phyloP scores from a whole-genome alignment of 495 filamentous ascomycete genomes.

The Podospora didyma region DNA sequence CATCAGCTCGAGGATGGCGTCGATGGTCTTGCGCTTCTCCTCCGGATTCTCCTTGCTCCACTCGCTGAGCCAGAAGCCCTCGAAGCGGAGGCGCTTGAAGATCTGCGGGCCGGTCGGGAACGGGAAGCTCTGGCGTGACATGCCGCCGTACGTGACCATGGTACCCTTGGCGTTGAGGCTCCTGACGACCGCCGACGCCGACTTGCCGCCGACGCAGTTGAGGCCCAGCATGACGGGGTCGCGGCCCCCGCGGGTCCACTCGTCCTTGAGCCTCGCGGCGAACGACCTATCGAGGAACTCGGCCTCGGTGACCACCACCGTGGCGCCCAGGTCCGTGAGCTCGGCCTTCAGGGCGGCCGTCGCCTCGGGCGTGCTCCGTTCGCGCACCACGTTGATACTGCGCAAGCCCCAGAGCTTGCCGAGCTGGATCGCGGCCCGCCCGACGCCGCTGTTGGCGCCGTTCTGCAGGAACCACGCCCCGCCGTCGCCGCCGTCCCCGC shows the following conservation, averaged over 20 bases:
- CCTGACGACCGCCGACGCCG: conserved; percentile 68
- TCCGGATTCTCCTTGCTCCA: conserved; percentile 77
- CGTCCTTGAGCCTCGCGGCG: conserved; percentile 55
- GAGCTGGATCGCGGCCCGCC: conserved; percentile 82
- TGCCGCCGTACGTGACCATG: conserved; percentile 92
- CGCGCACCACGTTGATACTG: conserved; percentile 80
- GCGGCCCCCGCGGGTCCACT: conserved; percentile 61
- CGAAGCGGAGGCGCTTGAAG: conserved; percentile 81
- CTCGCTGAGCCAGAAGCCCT: conserved; percentile 90
- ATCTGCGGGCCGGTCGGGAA: conserved; percentile 79
- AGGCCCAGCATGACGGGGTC: conserved; percentile 71
- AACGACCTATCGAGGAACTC: conserved; percentile 63
- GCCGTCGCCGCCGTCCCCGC: conserved; percentile 30
- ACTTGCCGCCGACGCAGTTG: conserved; percentile 94
- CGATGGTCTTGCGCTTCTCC: conserved; percentile 72
- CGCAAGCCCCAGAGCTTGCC: conserved; percentile 78
- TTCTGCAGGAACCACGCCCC: conserved; percentile 95
- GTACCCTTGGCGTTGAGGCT: conserved; percentile 59
- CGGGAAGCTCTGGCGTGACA: conserved; percentile 78
- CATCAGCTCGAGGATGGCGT: conserved; percentile 73
- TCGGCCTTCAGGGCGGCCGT: conserved; percentile 68
- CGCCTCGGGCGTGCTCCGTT: conserved; percentile 55
- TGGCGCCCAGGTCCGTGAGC: conserved; percentile 66
- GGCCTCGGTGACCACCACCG: conserved; percentile 75
- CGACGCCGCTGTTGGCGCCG: conserved; percentile 90